Percentiles rank a stretch among this genome's conserved stretches.
These are phyloP conservation scores for Cutaneotrichosporon sp. DNA, from an alignment of 1,284 basidiomycete genomes.

Conservation along the genomic window DNA sequence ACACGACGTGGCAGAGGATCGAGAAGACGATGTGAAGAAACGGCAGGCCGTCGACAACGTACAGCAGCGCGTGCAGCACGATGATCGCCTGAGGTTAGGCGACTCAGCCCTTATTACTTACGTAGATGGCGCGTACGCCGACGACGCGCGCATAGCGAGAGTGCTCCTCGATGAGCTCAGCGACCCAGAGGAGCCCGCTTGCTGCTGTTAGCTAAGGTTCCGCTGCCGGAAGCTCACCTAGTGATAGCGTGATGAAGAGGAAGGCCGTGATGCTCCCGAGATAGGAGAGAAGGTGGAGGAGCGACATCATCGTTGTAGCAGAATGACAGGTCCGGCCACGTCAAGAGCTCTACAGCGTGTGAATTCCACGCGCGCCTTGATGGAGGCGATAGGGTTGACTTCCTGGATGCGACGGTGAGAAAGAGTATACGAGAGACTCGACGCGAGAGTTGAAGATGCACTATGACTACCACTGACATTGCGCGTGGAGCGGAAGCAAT, in stretches of 20 bases:
- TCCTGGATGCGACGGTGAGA: neutral
- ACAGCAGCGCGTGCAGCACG: constrained; percentile 70
- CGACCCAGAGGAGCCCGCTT: constrained; percentile 85
- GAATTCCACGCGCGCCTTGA: neutral
- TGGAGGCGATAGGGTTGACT: neutral
- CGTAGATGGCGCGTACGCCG: constrained; percentile 80
- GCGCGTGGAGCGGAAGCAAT: constrained; percentile 1
- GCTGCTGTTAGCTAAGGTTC: constrained; percentile 57
- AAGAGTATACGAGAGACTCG: neutral
- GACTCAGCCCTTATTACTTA: constrained; percentile 52
- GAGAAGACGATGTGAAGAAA: constrained; percentile 72
- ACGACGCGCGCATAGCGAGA: constrained; percentile 72
- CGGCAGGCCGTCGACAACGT: constrained; percentile 75
- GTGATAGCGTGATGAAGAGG: constrained; percentile 72
- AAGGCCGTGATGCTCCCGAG: constrained; percentile 67
- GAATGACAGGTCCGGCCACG: constrained; percentile 4
- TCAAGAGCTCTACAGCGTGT: neutral
- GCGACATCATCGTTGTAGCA: constrained; percentile 24
- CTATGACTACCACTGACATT: neutral
- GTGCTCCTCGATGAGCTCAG: constrained; percentile 92
- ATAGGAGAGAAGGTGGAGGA: constrained; percentile 58
- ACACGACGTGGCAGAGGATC: constrained; percentile 75
- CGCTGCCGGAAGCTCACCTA: constrained; percentile 57
- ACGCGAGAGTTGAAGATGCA: neutral
- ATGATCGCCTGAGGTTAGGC: constrained; percentile 65